Evolutionary conservation across 257 asterid genomes (phyloP).

Genomic region (Nicotiana obtusifolia): DNA sequence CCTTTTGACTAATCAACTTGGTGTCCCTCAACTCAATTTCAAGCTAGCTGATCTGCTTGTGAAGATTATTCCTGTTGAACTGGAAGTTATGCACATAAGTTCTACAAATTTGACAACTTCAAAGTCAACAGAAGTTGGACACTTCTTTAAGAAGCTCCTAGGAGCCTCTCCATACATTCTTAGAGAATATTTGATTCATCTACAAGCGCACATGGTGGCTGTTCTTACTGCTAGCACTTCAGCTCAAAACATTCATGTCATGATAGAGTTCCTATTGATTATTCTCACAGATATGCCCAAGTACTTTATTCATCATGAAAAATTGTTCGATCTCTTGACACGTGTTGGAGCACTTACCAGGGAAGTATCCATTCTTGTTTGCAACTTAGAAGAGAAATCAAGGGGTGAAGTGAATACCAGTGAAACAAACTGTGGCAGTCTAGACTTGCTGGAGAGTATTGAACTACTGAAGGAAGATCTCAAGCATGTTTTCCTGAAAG

Average conservation of each 20-base stretch:
- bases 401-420: background rate
- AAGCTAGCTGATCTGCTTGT: no score
- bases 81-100: no score
- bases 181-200: background rate
- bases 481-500: background rate
- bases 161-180: no score
- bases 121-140: no score
- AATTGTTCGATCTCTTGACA: background rate
- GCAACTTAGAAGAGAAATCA: background rate
- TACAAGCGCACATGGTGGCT: no score
- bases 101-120: no score
- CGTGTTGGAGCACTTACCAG: background rate
- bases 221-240: background rate
- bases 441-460: background rate
- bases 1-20: no score
- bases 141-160: no score
- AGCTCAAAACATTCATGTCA: background rate
- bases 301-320: background rate
- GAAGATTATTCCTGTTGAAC: no score
- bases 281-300: background rate
- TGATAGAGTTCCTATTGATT: background rate
- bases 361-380: background rate
- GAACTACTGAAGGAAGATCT: background rate
- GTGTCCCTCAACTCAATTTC: no score
- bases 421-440: background rate